Base-by-base conservation (phyloP, 2,329 filamentous ascomycete genomes). In the Ophiostoma pallidulum region DNA sequence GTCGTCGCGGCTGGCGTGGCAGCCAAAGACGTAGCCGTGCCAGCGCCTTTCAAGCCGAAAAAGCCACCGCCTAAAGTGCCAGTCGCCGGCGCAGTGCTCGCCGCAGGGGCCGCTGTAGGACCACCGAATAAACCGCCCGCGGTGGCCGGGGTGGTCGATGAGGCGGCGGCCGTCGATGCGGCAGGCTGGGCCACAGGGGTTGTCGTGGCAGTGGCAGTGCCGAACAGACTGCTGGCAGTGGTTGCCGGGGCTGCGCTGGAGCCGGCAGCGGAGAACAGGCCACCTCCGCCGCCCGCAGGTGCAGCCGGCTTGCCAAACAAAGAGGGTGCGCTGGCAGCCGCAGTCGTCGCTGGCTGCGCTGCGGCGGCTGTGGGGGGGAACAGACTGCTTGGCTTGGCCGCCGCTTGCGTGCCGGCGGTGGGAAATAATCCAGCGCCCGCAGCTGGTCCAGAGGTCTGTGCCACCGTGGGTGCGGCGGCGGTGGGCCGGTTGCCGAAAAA, bases 111-210 rank as follows among this genome's bases (percentile, higher is more conserved):
- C 1, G 42, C 10, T 10, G 41, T n/a, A 1, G 52, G 37, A 3
- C 41, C 37, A 19, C 44, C 44, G 18, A 40, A 40, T 3, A 46
- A 28, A n/a, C 28, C 22, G 16, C 41, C 32, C 2, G 32, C 24
- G 32, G 18, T 43, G 14, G 41, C 29, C 3, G 41, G 9, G 3
- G 41, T 14, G 1, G 41, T 29, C 20, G 41, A 31, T n/a, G n/a
- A n/a, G n/a, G n/a, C n/a, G n/a, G n/a, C n/a, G n/a, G n/a, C n/a
- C n/a, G n/a, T 33, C 14, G 31, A 33, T 33, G 31, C 14, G 4
- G 52, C 35, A 22, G 55, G 28, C 22, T 56, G 32, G 18, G 54
- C 40, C 22, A 60, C 41, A 37, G 57, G 44, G 42, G 24, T 28
- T 28, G 24, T 28, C 24, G 47, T 38, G 14, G 36, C 12, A 3